phyloP scores from a whole-genome alignment of 805 yeast genomes.

The Wickerhamomyces pijperi region DNA sequence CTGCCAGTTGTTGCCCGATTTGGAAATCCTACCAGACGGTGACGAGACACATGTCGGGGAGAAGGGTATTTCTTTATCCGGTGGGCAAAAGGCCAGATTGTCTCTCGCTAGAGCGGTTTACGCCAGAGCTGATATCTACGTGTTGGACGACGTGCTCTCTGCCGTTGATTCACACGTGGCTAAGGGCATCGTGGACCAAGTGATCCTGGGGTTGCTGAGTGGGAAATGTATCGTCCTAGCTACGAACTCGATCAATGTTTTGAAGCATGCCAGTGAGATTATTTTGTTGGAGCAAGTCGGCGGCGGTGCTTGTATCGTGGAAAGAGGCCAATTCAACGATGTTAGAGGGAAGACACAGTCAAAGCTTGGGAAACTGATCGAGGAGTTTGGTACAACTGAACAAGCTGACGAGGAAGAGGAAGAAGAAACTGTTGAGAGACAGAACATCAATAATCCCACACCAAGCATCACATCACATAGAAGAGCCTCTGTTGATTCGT shows the following conservation, averaged over 20 bases:
- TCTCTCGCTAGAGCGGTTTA: conserved; percentile 63
- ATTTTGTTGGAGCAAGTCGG: conserved; percentile 44
- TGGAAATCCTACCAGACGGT: conserved; percentile 74
- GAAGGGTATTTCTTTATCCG: conserved; percentile 48
- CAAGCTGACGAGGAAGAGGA: conserved; percentile 7
- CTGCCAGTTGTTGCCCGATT: conserved; percentile 76
- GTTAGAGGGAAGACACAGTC: conserved; percentile 32
- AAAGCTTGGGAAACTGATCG: conserved; percentile 39
- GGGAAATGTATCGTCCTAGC: conserved; percentile 70
- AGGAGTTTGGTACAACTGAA: conserved; percentile 50
- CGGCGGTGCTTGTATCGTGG: conserved; percentile 50
- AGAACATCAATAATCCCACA: no score
- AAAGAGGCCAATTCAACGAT: conserved; percentile 49
- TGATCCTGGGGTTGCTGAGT: conserved; percentile 63
- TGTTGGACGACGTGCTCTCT: conserved; percentile 55
- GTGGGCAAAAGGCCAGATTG: conserved; percentile 56
- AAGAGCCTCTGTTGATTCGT: conserved; percentile 54
- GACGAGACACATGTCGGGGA: conserved; percentile 75
- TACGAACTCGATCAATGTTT: conserved; percentile 76
- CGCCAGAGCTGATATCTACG: conserved; percentile 43
- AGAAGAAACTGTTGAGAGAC: no score
- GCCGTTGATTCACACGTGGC: conserved; percentile 77
- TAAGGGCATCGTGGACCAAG: conserved; percentile 68
- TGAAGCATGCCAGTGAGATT: conserved; percentile 60
- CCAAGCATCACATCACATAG: conserved; percentile 4